A percentile compares a stretch with the other conserved stretches of the same genome.
These are phyloP conservation scores for California macrophylla DNA, from an alignment of 441 rosid genomes.

Conservation along the genomic window DNA sequence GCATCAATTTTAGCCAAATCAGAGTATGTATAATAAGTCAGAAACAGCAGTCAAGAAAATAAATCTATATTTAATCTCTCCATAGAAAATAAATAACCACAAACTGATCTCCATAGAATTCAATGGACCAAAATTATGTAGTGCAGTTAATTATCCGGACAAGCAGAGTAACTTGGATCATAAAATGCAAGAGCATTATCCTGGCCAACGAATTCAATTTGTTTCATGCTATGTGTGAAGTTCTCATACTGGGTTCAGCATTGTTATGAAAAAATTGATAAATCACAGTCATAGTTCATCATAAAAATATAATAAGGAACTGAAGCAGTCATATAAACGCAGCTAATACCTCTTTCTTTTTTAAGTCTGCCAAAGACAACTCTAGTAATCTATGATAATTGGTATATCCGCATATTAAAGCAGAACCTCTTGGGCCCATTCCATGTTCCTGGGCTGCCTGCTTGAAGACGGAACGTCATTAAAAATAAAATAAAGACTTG, in stretches of 20 bases:
- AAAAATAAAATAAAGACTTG: neutral
- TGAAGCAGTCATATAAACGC: constrained; percentile 4
- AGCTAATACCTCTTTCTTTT: constrained; percentile 65
- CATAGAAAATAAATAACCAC: neutral
- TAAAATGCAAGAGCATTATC: neutral
- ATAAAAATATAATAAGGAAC: constrained; percentile 1
- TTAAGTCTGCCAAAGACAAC: constrained; percentile 67
- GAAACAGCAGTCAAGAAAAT: neutral
- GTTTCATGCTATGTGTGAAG: neutral
- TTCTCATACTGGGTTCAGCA: neutral
- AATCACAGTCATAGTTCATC: neutral
- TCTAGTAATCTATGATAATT: constrained; percentile 70
- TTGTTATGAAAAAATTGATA: neutral
- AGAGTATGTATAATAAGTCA: neutral
- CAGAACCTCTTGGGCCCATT: constrained; percentile 96
- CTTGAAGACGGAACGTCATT: constrained; percentile 12
- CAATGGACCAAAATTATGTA: neutral
- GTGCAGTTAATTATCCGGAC: constrained; percentile 4
- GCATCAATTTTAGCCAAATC: constrained; percentile 20
- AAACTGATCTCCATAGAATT: constrained; percentile 12
- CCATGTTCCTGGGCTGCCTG: constrained; percentile 85
- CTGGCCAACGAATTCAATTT: constrained; percentile 2
- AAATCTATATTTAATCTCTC: neutral
- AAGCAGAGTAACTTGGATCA: neutral
- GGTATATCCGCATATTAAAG: constrained; percentile 84